A percentile compares a stretch with the other conserved stretches of the same genome.
These are phyloP conservation scores for Mortierella sp. DNA, from an alignment of 371 early-diverging fungal species.

Conservation along the genomic window DNA sequence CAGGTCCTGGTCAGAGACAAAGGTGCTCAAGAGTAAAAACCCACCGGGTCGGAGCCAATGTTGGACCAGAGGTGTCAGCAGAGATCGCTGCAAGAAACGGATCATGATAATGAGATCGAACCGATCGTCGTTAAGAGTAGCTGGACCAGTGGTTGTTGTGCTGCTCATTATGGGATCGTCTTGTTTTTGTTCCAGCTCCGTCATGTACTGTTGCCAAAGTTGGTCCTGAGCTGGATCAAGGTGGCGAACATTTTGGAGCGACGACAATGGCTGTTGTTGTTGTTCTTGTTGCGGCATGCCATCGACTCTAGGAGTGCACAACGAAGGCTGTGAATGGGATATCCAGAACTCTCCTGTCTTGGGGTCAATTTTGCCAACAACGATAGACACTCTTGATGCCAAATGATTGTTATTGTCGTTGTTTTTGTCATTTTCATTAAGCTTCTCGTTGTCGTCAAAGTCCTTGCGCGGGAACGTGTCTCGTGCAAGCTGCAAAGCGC, in stretches of 20 bases:
- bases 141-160: not conserved
- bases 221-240: not conserved
- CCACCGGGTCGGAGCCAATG: slow-evolving; percentile 29
- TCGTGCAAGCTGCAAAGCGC: not conserved
- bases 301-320: too few relatives aligned
- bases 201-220: too few relatives aligned
- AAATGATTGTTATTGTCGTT: too few relatives aligned
- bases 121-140: not conserved
- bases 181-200: not conserved
- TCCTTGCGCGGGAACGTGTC: slow-evolving; percentile 9
- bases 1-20: slow-evolving; percentile 21
- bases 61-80: slow-evolving; percentile 11
- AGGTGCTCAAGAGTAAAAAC: slow-evolving; percentile 12
- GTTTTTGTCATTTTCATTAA: too few relatives aligned
- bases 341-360: slow-evolving; percentile 14
- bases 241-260: not conserved
- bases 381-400: slow-evolving; percentile 2
- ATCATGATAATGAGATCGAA: slow-evolving; percentile 29
- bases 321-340: not conserved
- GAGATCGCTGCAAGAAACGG: slow-evolving; percentile 17
- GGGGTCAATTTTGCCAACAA: slow-evolving; percentile 20
- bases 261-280: not conserved
- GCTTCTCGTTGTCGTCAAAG: too few relatives aligned
- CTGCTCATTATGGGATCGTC: too few relatives aligned
- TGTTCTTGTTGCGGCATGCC: too few relatives aligned